These are phyloP conservation scores for Geum urbanum DNA, from an alignment of 306 rosid genomes.

Conservation along the genomic window DNA sequence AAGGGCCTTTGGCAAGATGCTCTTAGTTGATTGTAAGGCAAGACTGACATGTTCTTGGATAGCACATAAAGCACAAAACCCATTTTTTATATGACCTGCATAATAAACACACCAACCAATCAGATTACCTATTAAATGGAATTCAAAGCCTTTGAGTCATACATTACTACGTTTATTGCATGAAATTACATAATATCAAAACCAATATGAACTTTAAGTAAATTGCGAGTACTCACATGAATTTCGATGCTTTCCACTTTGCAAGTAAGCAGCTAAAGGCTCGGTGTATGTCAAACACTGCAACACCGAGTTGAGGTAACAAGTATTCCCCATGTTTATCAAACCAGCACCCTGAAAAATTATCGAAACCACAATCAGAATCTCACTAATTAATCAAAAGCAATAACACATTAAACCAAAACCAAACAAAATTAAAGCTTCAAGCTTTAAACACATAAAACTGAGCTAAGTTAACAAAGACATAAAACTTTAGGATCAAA, in stretches of 20 bases:
- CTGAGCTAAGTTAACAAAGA: background rate
- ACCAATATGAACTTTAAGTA: no score
- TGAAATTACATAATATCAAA: background rate
- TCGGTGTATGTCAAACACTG: constrained; percentile 95
- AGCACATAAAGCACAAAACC: constrained; percentile 97
- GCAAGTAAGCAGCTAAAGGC: constrained; percentile 93
- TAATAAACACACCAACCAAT: constrained; percentile 25
- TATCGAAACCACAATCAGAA: constrained; percentile 5
- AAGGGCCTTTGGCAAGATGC: constrained; percentile 69
- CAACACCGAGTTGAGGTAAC: constrained; percentile 88
- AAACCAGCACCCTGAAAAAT: constrained; percentile 86
- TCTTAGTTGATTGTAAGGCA: constrained; percentile 77
- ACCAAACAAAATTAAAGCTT: background rate
- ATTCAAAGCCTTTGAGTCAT: background rate
- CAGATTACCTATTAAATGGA: constrained; percentile 13
- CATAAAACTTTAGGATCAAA: background rate
- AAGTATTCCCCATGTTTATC: constrained; percentile 84
- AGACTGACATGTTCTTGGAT: constrained; percentile 92
- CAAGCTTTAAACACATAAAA: background rate
- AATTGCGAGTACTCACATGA: constrained; percentile 93
- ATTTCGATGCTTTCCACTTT: constrained; percentile 88
- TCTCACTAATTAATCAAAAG: background rate
- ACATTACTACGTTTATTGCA: background rate
- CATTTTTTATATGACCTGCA: constrained; percentile 78
- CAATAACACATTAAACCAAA: background rate